Evolutionary conservation across 768 basidiomycete species (phyloP), one percentile per base, ranked within the genome.

Genomic region (Amanita brunnescens): DNA sequence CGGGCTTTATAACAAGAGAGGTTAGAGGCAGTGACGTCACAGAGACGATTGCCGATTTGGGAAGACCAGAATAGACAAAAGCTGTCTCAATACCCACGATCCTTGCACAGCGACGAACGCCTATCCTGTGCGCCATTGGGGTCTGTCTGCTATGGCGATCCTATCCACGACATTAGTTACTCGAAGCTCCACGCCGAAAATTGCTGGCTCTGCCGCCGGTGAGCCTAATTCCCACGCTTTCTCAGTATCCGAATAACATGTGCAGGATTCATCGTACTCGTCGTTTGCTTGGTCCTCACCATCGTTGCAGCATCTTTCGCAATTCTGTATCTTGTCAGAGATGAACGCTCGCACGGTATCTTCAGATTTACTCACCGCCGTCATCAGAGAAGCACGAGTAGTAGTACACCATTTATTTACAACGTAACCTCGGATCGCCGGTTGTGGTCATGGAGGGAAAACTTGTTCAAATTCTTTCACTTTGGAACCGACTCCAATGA

Each of bases 181-280:
- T 30, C 49, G 49, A 18, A 6, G 33, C 29, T 18, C 35, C 6
- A 12, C 40, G 8, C 52, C 52, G 9, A 47, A 53, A 37, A 40
- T 53, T 23, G 52, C 24, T 10, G 52, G 52, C 33, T 53, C 52
- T 10, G 24, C 46, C 5, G 33, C 26, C 10, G 52, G 52, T 53
- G 23, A 38, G 52, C 12, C 23, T 39, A 16, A 5, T 8, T 9
- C 3, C 30, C 21, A 6, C 21, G 1, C 7, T n/a, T 16, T 16
- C 30, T 47, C 5, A 18, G 18, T 32, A 12, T 7, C 45, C 20
- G 47, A 37, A n/a, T n/a, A 0, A 45, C 13, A 13, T 8, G 5
- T 14, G 12, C 45, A 53, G 52, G 52, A 9, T 53, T 53, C 26
- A 47, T 53, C 35, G 45, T 33, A 0, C 44, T 53, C 23, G 33